Conservation (phyloP, 2,329 filamentous ascomycete species). For the Epichloe bromicola region DNA sequence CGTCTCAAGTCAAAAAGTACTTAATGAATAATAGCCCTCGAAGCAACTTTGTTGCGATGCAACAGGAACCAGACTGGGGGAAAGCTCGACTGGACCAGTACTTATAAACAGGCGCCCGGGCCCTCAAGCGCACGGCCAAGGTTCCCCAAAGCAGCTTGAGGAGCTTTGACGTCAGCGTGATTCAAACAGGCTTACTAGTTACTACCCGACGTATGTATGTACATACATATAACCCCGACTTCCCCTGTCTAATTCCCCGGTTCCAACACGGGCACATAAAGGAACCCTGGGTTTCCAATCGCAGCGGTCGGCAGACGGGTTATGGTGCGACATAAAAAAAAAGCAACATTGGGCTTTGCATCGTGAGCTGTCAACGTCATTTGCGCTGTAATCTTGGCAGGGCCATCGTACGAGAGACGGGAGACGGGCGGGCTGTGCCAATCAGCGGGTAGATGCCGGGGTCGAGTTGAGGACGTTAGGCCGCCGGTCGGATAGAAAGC, state of each 20-base stretch:
- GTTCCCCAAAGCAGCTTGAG: background rate
- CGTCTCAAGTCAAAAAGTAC: background rate
- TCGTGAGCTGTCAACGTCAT: background rate
- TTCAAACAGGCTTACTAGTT: background rate
- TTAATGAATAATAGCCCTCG: no score
- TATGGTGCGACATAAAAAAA: background rate
- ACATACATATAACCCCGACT: no score
- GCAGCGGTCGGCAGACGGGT: background rate
- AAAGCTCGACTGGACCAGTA: background rate
- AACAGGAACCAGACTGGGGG: background rate
- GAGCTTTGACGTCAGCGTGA: background rate
- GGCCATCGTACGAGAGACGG: background rate
- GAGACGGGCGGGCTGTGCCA: background rate
- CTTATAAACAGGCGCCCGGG: background rate
- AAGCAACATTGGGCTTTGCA: background rate
- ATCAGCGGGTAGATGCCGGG: background rate
- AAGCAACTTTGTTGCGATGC: background rate
- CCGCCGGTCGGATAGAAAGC: background rate
- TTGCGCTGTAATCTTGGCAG: background rate
- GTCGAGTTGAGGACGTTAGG: background rate
- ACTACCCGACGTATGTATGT: background rate
- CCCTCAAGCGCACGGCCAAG: background rate
- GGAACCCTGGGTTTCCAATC: background rate
- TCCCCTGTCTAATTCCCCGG: background rate
- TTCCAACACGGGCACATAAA: background rate